phyloP scores from a whole-genome alignment of 148 eudicot genomes.

The Fagopyrum esculentum region DNA sequence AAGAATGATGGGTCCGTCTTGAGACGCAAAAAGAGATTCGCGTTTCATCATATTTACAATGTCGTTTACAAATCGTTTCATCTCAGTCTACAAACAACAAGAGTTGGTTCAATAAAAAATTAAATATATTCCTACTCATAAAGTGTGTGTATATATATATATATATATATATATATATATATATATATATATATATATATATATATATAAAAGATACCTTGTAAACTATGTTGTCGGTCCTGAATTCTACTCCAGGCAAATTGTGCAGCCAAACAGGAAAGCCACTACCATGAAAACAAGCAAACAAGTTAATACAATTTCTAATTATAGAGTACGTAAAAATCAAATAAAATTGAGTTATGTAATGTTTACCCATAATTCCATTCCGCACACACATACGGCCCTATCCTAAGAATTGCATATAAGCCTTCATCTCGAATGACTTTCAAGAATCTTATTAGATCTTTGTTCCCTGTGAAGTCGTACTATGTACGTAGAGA shows the following conservation, averaged over 20 bases:
- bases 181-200: background rate
- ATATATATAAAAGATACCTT: conserved; percentile 20
- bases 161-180: too few relatives aligned
- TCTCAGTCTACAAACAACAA: conserved; percentile 32
- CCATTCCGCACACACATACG: conserved; percentile 56
- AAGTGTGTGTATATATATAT: too few relatives aligned
- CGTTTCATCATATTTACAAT: conserved; percentile 40
- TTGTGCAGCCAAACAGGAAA: conserved; percentile 46
- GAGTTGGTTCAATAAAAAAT: background rate
- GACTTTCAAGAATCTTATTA: conserved; percentile 36
- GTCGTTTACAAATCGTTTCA: conserved; percentile 38
- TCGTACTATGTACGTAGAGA: conserved; percentile 28
- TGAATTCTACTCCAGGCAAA: conserved; percentile 27
- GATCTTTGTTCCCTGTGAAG: conserved; percentile 35
- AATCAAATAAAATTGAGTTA: background rate
- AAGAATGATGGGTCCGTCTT: conserved; percentile 56
- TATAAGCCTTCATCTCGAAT: conserved; percentile 44
- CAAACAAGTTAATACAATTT: background rate
- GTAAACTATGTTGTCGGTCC: conserved; percentile 32
- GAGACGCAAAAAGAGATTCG: conserved; percentile 47
- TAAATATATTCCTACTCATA: background rate
- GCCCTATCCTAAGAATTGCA: conserved; percentile 53
- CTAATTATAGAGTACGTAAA: background rate
- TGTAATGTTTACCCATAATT: conserved; percentile 32
- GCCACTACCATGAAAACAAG: conserved; percentile 18